These are phyloP conservation scores for Cenchrus americanus DNA, from an alignment of 176 grass and related monocot species.

Conservation along the genomic window DNA sequence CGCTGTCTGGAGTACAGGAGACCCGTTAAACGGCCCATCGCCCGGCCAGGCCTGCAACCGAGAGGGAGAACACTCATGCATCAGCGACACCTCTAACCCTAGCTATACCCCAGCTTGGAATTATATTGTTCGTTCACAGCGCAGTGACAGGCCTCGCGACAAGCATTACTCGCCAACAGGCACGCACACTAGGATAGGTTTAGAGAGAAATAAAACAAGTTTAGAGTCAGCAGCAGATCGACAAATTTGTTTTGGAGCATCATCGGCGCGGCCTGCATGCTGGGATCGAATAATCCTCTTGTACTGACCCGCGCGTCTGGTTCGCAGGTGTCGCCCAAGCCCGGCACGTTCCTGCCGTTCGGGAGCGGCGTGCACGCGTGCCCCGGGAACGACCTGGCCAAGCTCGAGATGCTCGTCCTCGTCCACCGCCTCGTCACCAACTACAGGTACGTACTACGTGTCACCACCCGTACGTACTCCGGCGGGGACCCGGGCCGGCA, in stretches of 20 bases:
- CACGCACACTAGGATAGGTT: not conserved
- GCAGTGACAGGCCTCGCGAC: not conserved
- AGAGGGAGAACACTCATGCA: not conserved
- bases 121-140: not conserved
- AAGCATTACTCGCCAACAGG: not conserved
- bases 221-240: not conserved
- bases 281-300: not conserved
- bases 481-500: too few relatives aligned
- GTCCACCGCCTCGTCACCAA: conserved; percentile 67
- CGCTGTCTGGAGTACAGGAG: not conserved
- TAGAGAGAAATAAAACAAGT: not conserved
- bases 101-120: not conserved
- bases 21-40: conserved; percentile 30
- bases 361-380: conserved; percentile 70
- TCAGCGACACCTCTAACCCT: not conserved
- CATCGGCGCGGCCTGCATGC: not conserved
- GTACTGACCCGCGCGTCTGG: not conserved
- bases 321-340: conserved; percentile 54
- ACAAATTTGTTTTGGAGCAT: not conserved
- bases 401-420: conserved; percentile 71
- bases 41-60: conserved; percentile 15
- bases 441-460: conserved; percentile 52
- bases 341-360: conserved; percentile 73
- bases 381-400: conserved; percentile 77
- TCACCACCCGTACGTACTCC: too few relatives aligned